Evolutionary conservation across 148 eudicot genomes (phyloP).

Genomic region (Chenopodium suecicum): DNA sequence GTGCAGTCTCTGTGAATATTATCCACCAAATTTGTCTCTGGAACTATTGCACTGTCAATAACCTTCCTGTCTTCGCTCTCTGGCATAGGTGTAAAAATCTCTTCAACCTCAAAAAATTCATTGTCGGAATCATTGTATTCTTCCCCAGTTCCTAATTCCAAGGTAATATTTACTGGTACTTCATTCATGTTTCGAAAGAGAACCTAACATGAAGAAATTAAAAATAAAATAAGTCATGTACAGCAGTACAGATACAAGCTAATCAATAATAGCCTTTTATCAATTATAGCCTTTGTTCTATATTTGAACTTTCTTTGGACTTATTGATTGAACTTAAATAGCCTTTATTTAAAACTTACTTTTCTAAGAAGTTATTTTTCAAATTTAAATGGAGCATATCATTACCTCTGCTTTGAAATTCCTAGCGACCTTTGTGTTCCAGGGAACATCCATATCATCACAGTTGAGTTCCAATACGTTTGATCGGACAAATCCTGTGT

Average conservation of each 20-base stretch:
- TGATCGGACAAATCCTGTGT: conserved; percentile 54
- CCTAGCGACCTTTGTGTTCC: conserved; percentile 48
- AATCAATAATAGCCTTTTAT: not conserved
- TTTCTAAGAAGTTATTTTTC: not conserved
- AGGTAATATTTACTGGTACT: conserved; percentile 25
- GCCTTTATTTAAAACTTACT: not conserved
- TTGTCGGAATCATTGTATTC: conserved; percentile 38
- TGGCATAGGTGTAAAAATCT: conserved; percentile 28
- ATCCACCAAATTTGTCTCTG: conserved; percentile 8
- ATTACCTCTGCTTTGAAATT: conserved; percentile 56
- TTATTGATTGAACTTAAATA: not conserved
- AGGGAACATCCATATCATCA: conserved; percentile 47
- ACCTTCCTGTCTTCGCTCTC: conserved; percentile 17
- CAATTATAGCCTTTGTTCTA: not conserved
- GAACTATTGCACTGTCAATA: not conserved
- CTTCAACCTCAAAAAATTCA: conserved; percentile 49
- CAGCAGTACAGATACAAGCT: not conserved
- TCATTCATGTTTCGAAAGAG: conserved; percentile 35
- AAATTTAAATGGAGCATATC: not conserved
- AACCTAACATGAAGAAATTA: conserved; percentile 17
- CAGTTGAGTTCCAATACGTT: conserved; percentile 41
- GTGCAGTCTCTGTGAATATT: conserved; percentile 28
- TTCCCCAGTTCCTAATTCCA: conserved; percentile 26
- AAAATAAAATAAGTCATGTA: not conserved
- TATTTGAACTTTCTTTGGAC: not conserved